Conservation (phyloP, 306 rosid genomes). For the Abrus precatorius region DNA sequence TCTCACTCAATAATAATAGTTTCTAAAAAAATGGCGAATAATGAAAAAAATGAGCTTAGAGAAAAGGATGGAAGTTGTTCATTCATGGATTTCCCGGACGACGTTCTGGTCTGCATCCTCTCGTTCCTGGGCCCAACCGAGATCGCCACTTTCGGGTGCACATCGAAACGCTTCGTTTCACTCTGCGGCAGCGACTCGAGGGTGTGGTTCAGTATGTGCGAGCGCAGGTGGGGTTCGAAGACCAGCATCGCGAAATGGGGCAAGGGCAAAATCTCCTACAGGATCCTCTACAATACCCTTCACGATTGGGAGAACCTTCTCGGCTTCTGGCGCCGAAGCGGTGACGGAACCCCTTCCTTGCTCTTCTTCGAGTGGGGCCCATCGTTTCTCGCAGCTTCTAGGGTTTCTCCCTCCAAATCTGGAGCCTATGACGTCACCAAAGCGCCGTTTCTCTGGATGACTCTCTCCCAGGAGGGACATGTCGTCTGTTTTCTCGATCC, state of each 20-base stretch:
- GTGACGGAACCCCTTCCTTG: slow-evolving; percentile 60
- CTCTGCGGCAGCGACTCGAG: slow-evolving; percentile 70
- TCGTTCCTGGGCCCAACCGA: slow-evolving; percentile 81
- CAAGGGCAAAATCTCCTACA: slow-evolving; percentile 61
- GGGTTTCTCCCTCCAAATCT: slow-evolving; percentile 72
- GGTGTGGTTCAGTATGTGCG: slow-evolving; percentile 89
- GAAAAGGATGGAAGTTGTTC: neutral
- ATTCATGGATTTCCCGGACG: slow-evolving; percentile 85
- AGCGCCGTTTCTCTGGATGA: slow-evolving; percentile 73
- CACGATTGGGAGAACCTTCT: slow-evolving; percentile 76
- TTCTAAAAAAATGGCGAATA: neutral
- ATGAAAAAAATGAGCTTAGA: neutral
- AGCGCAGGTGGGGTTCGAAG: slow-evolving; percentile 85
- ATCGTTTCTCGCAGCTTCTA: slow-evolving; percentile 65
- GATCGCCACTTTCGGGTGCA: slow-evolving; percentile 75
- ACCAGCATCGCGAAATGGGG: slow-evolving; percentile 83
- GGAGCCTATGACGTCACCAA: slow-evolving; percentile 68
- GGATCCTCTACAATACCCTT: slow-evolving; percentile 70
- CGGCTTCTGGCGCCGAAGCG: slow-evolving; percentile 96
- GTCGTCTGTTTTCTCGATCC: slow-evolving; percentile 64
- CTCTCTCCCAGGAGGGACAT: slow-evolving; percentile 75
- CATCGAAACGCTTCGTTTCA: slow-evolving; percentile 70
- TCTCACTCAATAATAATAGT: neutral
- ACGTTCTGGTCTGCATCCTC: slow-evolving; percentile 83
- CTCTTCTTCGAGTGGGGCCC: slow-evolving; percentile 91